Evolutionary conservation across 257 asterid species (phyloP).

Genomic region (Voacanga thouarsii): DNA sequence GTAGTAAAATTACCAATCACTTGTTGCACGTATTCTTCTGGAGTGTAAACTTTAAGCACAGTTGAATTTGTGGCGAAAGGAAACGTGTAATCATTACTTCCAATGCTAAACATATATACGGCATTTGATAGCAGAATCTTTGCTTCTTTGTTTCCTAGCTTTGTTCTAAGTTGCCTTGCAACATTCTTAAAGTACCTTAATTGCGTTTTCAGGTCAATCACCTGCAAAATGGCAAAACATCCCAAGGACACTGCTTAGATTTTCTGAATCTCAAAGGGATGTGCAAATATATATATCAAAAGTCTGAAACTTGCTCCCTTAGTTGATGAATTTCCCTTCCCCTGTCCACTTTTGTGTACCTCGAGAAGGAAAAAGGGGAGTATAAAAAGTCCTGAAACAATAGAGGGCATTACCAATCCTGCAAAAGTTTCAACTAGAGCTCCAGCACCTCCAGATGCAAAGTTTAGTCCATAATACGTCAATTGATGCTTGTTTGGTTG

Average conservation of each 20-base stretch:
- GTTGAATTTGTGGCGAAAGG: background rate
- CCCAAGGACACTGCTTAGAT: too few species aligned
- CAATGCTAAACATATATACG: conserved; percentile 27
- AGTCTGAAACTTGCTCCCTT: too few species aligned
- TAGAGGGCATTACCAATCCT: conserved; percentile 32
- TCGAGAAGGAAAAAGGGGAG: too few species aligned
- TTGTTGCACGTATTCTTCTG: conserved; percentile 10
- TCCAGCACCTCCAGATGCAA: conserved; percentile 77
- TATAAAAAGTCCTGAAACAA: too few species aligned
- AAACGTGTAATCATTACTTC: conserved; percentile 22
- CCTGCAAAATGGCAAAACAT: conserved; percentile 12
- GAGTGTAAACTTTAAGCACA: background rate
- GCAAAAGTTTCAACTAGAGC: conserved; percentile 47
- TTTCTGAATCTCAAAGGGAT: too few species aligned
- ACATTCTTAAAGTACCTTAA: conserved; percentile 24
- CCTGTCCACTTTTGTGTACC: too few species aligned
- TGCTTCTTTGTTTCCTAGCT: conserved; percentile 10
- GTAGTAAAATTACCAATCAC: conserved; percentile 26
- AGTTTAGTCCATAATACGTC: conserved; percentile 43
- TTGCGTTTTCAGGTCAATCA: conserved; percentile 24
- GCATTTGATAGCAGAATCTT: conserved; percentile 19
- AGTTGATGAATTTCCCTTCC: too few species aligned
- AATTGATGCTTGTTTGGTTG: conserved; percentile 27
- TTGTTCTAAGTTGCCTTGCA: conserved; percentile 8
- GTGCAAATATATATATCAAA: too few species aligned